Percentiles rank a stretch among this genome's conserved stretches.
Conservation (phyloP, 257 asterid species). For the Euphrasia confusa region DNA sequence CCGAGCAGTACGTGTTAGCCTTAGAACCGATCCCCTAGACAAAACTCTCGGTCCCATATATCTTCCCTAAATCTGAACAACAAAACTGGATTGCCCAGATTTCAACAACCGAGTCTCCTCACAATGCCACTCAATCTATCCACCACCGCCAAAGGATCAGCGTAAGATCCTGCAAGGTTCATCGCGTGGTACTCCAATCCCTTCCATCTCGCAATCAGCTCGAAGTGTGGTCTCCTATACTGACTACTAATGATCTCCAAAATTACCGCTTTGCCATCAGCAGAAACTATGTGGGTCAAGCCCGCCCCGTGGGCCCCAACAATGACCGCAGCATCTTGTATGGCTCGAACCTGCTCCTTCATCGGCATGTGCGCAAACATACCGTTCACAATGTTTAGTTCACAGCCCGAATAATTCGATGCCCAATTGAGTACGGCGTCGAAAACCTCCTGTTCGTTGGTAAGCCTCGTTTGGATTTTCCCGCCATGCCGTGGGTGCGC, state of each 20-base stretch:
- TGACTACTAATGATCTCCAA: conserved; percentile 79
- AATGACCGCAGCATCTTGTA: conserved; percentile 79
- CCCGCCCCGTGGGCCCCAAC: conserved; percentile 99
- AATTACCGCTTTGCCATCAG: conserved; percentile 49
- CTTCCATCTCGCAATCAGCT: conserved; percentile 80
- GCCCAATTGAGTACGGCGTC: conserved; percentile 62
- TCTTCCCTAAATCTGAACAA: neutral
- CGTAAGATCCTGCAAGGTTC: conserved; percentile 48
- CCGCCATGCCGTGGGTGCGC: conserved; percentile 98
- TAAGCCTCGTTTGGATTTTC: conserved; percentile 79
- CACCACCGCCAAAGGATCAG: conserved; percentile 53
- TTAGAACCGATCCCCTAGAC: neutral
- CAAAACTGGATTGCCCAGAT: neutral
- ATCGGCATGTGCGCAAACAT: conserved; percentile 91
- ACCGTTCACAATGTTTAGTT: conserved; percentile 64
- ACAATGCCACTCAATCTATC: conserved; percentile 50
- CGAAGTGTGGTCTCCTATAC: conserved; percentile 77
- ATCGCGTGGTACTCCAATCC: conserved; percentile 84
- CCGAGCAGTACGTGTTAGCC: neutral
- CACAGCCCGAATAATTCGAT: conserved; percentile 42
- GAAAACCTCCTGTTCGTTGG: conserved; percentile 75
- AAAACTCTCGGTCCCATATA: neutral
- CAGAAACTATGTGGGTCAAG: conserved; percentile 80
- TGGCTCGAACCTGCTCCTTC: conserved; percentile 91
- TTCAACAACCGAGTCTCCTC: conserved; percentile 53